A percentile compares a stretch with the other conserved stretches of the same genome.
These are phyloP conservation scores for Microsporum ferrugineum DNA, from an alignment of 2,329 filamentous ascomycete genomes.

Conservation along the genomic window DNA sequence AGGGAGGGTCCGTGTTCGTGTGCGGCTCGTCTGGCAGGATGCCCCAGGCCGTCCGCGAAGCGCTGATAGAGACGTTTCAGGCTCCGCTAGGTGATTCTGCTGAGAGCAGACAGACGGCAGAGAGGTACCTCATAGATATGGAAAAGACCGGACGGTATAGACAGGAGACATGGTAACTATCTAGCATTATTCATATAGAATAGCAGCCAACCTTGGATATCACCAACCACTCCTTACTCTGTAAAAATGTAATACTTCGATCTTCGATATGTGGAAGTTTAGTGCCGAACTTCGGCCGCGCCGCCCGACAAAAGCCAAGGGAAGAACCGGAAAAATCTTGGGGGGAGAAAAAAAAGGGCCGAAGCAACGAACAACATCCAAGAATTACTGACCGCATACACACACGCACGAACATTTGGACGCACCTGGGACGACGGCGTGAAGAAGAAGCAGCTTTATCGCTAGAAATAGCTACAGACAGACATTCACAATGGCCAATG, in stretches of 20 bases:
- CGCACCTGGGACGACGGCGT: not conserved
- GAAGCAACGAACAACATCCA: too few relatives aligned
- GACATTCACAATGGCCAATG: constrained; percentile 32
- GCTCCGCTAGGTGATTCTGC: constrained; percentile 29
- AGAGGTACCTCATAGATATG: constrained; percentile 45
- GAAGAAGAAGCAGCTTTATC: not conserved
- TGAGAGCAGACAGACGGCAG: constrained; percentile 39
- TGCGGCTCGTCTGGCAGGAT: constrained; percentile 54
- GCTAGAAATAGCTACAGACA: not conserved
- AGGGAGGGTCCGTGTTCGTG: constrained; percentile 41
- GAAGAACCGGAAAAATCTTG: constrained; percentile 8
- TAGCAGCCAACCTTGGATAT: not conserved
- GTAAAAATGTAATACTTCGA: not conserved
- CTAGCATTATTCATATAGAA: not conserved
- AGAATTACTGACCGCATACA: too few relatives aligned
- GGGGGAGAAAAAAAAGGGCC: too few relatives aligned
- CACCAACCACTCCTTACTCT: too few relatives aligned
- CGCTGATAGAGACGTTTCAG: constrained; percentile 50
- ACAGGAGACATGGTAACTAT: constrained; percentile 55
- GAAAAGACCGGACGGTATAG: constrained; percentile 53
- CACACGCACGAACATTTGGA: not conserved
- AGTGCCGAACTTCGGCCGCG: constrained; percentile 2
- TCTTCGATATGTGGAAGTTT: not conserved
- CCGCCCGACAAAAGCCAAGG: constrained; percentile 4
- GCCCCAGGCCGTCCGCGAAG: constrained; percentile 57